Evolutionary conservation across 169 alveolate genomes (phyloP), one percentile per base, ranked within the genome.

Genomic region (Plasmodium cynomolgi): DNA sequence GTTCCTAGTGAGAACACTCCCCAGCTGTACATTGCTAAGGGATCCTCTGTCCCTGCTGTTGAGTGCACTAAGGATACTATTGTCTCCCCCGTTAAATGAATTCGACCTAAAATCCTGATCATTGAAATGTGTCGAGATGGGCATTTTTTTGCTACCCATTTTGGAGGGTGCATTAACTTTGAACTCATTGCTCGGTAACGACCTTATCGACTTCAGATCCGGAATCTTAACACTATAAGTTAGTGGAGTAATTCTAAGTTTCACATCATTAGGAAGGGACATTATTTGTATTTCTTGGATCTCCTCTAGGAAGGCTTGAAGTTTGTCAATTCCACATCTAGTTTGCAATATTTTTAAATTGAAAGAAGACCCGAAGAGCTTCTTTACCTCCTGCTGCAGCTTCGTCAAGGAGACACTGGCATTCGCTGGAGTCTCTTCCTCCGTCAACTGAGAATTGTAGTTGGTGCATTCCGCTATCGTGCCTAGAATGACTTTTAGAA

Each of bases 301-400:
- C 13, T 75, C 93, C 73, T 85, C 93, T 74, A 85, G 62, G 68
- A 85, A 85, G 17, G 79, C 56, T 75, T 85, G 93, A n/a, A 85
- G 62, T 75, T 85, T 85, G 13, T 75, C 79, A 15, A 85, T 85
- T 9, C 93, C 93, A 85, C 93, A 85, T 33, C 85, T 71, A 11
- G 81, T 85, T 54, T 85, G 93, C 58, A 85, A 54, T 0, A 83
- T 72, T 47, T 85, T 85, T 77, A 85, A 74, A 85, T 85, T 85
- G 62, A 85, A 85, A 29, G 73, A 29, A 2, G 84, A 37, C 79
- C 93, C 93, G 58, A 74, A 85, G 75, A 85, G 37, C 58, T 85
- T 85, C 81, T 68, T 85, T 26, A 85, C 84, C 81, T 85, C 93
- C 79, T 85, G 93, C 39, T 41, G 93, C 29, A 85, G 29, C 62